These are phyloP conservation scores for Thyridium curvatum DNA, from an alignment of 2,329 filamentous ascomycete genomes.

Conservation along the genomic window DNA sequence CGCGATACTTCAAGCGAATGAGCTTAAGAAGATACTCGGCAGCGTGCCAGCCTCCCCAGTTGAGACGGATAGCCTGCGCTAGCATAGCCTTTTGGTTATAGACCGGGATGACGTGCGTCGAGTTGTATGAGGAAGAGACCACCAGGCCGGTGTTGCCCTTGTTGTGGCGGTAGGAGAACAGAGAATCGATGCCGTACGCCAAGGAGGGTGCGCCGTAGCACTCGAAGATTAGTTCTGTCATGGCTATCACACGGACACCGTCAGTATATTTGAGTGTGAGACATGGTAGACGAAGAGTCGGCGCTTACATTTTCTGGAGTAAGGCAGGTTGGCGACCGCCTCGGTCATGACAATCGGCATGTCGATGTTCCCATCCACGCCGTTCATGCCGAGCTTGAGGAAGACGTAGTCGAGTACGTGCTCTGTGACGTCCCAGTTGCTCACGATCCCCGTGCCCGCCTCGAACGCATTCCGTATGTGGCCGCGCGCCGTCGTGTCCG, in stretches of 20 bases:
- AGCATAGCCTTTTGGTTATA: constrained; percentile 80
- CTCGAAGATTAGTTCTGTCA: constrained; percentile 97
- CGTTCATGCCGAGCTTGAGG: constrained; percentile 84
- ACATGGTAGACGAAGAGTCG: neutral
- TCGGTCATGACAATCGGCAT: constrained; percentile 93
- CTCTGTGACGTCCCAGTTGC: constrained; percentile 98
- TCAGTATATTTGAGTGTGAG: neutral
- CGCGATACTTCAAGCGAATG: constrained; percentile 78
- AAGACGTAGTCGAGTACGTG: constrained; percentile 92
- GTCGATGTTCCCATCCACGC: constrained; percentile 66
- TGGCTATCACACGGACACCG: constrained; percentile 47
- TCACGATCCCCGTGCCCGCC: constrained; percentile 80
- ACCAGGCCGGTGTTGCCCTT: constrained; percentile 81
- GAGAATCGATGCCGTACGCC: constrained; percentile 89
- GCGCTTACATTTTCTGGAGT: constrained; percentile 75
- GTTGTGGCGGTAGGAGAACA: constrained; percentile 95
- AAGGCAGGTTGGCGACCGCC: constrained; percentile 82
- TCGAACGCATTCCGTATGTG: constrained; percentile 92
- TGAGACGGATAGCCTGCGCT: constrained; percentile 78
- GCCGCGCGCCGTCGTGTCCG: constrained; percentile 85
- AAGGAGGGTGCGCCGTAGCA: constrained; percentile 87
- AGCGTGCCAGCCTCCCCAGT: constrained; percentile 89
- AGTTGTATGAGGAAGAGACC: constrained; percentile 85
- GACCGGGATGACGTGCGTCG: constrained; percentile 92
- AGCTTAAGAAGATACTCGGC: constrained; percentile 90